Percentiles rank a stretch among this genome's conserved stretches.
Evolutionary conservation across 139 green algal genomes (phyloP).

Genomic region (Coelastrella sp.): DNA sequence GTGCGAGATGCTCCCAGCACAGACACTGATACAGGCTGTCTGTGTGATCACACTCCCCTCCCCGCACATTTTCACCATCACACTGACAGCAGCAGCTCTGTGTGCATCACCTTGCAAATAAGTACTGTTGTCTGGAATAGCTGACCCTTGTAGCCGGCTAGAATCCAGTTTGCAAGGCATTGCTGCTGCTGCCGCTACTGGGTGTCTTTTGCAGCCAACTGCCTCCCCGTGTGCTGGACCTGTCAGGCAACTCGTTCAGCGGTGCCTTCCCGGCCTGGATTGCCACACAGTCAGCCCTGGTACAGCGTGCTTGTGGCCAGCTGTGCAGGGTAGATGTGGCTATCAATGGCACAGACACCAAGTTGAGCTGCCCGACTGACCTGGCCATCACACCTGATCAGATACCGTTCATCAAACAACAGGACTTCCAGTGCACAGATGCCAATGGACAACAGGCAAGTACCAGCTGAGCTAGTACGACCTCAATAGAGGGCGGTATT

Average conservation of each 20-base stretch:
- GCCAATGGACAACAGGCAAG: background rate
- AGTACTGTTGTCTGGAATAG: background rate
- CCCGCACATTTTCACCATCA: too few relatives aligned
- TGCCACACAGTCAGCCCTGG: slow-evolving; percentile 1
- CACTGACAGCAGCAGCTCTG: too few relatives aligned
- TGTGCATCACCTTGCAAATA: too few relatives aligned
- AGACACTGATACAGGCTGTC: too few relatives aligned
- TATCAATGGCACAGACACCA: background rate
- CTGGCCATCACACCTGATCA: background rate
- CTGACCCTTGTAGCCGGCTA: too few relatives aligned
- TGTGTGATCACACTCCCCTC: too few relatives aligned
- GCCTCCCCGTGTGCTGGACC: slow-evolving; percentile 8
- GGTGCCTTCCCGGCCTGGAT: background rate
- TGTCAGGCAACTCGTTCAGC: background rate
- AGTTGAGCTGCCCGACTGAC: background rate
- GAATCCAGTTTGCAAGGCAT: too few relatives aligned
- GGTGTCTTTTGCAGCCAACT: background rate
- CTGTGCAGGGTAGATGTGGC: background rate
- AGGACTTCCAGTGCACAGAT: background rate
- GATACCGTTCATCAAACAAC: background rate
- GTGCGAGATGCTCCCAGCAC: too few relatives aligned
- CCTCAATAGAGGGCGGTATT: too few relatives aligned
- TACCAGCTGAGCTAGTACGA: background rate
- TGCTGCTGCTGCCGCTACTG: background rate
- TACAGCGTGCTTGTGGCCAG: background rate